Base-by-base conservation (phyloP, 2,329 filamentous ascomycete genomes). In the Magnaporthiopsis incrustans region DNA sequence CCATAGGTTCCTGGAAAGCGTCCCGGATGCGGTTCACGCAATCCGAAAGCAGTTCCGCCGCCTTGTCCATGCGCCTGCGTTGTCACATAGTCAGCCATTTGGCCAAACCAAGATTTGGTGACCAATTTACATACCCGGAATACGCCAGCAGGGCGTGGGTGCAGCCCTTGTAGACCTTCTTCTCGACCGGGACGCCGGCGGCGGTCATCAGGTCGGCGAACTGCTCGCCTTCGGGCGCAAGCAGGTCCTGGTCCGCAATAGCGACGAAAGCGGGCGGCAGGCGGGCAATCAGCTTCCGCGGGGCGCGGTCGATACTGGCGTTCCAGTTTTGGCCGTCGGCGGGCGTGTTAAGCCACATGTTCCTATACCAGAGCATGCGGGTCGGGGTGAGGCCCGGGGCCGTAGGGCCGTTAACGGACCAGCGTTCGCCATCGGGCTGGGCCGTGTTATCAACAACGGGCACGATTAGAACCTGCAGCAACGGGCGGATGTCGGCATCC, bases 311-410 rank as follows among this genome's bases (percentile, higher is more conserved):
- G 14, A 73, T 73, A n/a, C 72, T 74, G 14, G 73, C 72, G 26
- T 75, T 70, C 69, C 73, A 76, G 50, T 66, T 67, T 15, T 63
- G 61, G 26, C 66, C 69, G 18, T 73, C 66, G 4, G 67, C 67
- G 11, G 67, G 62, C 12, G 65, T 66, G 1, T 70, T 59, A 22
- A 76, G 69, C 59, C 75, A 76, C 61, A 74, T 70, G 53, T 69
- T 65, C 22, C 74, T 72, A 64, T 76, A 76, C 71, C 73, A 75
- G n/a, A 68, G 67, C 71, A 76, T 73, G 15, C 74, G 69, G 2
- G 67, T 63, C 7, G 73, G 70, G 2, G 72, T 76, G 33, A 74
- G 70, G 71, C 71, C 76, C 8, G 73, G 73, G 22, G 63, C 58
- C 8, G 27, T 64, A 6, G 30, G 50, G 22, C 61, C 61, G 32